Conservation (phyloP, 2,329 filamentous ascomycete species). For the Penicillium sp. region DNA sequence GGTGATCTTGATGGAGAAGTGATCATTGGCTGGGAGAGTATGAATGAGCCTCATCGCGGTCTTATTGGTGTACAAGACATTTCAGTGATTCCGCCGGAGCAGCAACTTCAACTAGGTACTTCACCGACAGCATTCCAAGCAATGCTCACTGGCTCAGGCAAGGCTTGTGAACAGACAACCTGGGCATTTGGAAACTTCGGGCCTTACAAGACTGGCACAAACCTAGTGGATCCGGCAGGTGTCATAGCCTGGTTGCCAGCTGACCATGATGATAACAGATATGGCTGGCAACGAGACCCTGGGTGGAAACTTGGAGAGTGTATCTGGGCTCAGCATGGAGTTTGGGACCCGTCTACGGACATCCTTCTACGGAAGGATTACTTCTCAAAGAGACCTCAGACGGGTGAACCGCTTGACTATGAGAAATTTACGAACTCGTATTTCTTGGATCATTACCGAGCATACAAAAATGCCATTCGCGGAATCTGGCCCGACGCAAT, state of each 20-base stretch:
- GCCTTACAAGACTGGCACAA: slow-evolving; percentile 81
- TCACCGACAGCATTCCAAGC: slow-evolving; percentile 93
- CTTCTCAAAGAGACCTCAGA: slow-evolving; percentile 74
- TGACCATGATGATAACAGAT: slow-evolving; percentile 81
- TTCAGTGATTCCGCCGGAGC: slow-evolving; percentile 75
- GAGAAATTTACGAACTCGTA: slow-evolving; percentile 86
- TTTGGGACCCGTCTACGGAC: slow-evolving; percentile 84
- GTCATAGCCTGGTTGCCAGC: slow-evolving; percentile 77
- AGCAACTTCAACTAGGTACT: slow-evolving; percentile 88
- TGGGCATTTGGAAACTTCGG: slow-evolving; percentile 95
- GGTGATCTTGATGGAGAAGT: slow-evolving; percentile 82
- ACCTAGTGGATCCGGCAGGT: slow-evolving; percentile 83
- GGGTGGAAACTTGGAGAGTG: slow-evolving; percentile 93
- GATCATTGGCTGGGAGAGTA: slow-evolving; percentile 90
- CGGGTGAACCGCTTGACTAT: slow-evolving; percentile 72
- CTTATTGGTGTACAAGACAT: slow-evolving; percentile 81
- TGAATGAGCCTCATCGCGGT: slow-evolving; percentile 93
- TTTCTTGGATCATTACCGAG: slow-evolving; percentile 81
- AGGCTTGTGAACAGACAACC: slow-evolving; percentile 82
- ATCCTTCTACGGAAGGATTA: slow-evolving; percentile 79
- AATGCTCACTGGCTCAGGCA: slow-evolving; percentile 84
- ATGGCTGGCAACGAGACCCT: slow-evolving; percentile 84
- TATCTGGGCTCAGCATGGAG: slow-evolving; percentile 92
- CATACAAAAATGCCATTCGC: slow-evolving; percentile 71
- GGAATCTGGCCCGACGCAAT: slow-evolving; percentile 74